Base-by-base conservation (phyloP, 176 grass and related monocot species). In the Cenchrus fungigraminus region DNA sequence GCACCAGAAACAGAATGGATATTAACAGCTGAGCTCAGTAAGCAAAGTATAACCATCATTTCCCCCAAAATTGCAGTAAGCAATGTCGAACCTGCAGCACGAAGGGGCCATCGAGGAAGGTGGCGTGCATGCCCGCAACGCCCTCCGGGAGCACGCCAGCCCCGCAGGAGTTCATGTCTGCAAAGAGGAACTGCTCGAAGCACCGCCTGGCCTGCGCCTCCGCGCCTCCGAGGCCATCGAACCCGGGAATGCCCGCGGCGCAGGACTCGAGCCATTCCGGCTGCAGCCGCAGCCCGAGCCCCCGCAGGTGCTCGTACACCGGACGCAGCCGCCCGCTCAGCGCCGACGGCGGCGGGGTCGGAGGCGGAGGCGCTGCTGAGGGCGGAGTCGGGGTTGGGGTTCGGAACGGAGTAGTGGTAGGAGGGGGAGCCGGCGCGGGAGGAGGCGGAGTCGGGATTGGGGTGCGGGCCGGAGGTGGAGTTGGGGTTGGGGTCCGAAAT, bases 151-250 rank as follows among this genome's bases (percentile, higher is more conserved):
- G 87, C 59, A 92, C 86, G 4, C 97, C 93, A 4, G 86, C 87
- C 7, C 97, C 91, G 32, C 76, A 91, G n/a, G 8, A 2, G 57
- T 92, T 98, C 91, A 98, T 90, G 74, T 98, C 93, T 53, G 90
- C 79, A n/a, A 98, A 86, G 70, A 96, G 93, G 78, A 98, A 89
- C 84, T 92, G 88, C 78, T 98, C 91, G 58, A 94, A 98, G 50
- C 93, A 92, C 46, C 68, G 83, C 79, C 80, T 95, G 54, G 88
- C 91, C 91, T 77, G 81, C 16, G 11, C 71, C 44, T 80, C 84
- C 15, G 71, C 71, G 55, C 87, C 70, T 60, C 86, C 91, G 31
- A 94, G 65, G 43, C 56, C 53, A 3, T 71, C 45, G 49, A 93
- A 94, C 15, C 84, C 89, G 31, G 87, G 55, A 6, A 98, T 17